Evolutionary conservation across 2,329 filamentous ascomycete genomes (phyloP).

Genomic region (Tricladium varicosporioides): DNA sequence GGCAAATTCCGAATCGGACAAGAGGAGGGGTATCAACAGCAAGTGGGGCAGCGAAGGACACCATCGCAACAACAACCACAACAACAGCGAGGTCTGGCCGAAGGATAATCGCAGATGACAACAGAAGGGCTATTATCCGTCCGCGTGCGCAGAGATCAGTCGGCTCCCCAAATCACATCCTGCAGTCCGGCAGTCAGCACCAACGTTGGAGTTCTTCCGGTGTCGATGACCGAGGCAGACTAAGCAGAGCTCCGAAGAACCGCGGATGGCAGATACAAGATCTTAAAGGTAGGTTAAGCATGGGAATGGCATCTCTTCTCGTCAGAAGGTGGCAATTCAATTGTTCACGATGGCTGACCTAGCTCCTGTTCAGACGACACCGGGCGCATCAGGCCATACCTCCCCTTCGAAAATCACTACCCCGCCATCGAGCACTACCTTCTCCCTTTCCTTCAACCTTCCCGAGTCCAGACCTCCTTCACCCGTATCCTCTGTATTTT

Average conservation of each 20-base stretch:
- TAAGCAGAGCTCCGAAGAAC: not conserved
- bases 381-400: slow-evolving; percentile 3
- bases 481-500: slow-evolving; percentile 38
- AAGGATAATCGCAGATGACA: not conserved
- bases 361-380: not conserved
- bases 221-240: not conserved
- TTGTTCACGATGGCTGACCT: not conserved
- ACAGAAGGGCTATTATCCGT: not conserved
- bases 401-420: slow-evolving; percentile 5
- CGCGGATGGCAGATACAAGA: not conserved
- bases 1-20: not conserved
- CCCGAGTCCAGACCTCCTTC: slow-evolving; percentile 33
- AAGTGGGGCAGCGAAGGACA: too few species aligned
- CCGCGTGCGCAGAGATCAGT: not conserved
- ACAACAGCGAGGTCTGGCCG: not conserved
- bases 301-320: not conserved
- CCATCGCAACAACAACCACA: not conserved
- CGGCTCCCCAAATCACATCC: not conserved
- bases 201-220: not conserved
- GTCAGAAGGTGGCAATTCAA: not conserved
- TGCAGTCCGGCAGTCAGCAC: not conserved
- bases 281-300: not conserved
- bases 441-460: slow-evolving; percentile 40
- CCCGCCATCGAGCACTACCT: slow-evolving; percentile 21
- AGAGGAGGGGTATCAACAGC: not conserved